phyloP scores from a whole-genome alignment of 2,329 filamentous ascomycete genomes.

The Colletotrichum tanaceti region DNA sequence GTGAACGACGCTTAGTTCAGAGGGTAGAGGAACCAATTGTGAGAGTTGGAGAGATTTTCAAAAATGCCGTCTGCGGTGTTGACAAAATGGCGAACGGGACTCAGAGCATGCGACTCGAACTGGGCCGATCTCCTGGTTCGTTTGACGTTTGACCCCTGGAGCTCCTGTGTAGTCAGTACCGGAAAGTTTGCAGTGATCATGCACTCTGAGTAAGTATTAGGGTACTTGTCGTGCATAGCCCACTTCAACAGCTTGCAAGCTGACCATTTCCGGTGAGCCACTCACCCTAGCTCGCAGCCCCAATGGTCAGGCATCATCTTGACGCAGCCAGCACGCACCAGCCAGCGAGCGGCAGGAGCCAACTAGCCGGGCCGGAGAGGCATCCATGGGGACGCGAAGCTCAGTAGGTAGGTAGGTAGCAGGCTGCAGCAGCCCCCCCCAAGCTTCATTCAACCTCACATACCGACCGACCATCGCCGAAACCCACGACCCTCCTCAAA shows the following conservation, averaged over 20 bases:
- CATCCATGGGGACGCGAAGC: conserved; percentile 47
- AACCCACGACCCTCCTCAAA: conserved; percentile 26
- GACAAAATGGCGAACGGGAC: conserved; percentile 24
- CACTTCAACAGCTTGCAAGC: conserved; percentile 24
- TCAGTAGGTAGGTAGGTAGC: too few species aligned
- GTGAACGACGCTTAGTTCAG: conserved; percentile 9
- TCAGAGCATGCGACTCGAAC: conserved; percentile 29
- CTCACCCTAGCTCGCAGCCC: conserved; percentile 28
- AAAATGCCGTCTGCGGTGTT: conserved; percentile 37
- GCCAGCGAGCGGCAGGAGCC: conserved; percentile 2
- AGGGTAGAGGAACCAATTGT: conserved; percentile 11
- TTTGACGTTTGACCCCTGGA: conserved; percentile 32
- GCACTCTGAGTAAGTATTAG: not conserved
- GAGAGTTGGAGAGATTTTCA: conserved; percentile 6
- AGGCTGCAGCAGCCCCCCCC: conserved; percentile 23
- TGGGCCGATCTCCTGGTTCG: conserved; percentile 30
- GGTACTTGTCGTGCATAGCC: not conserved
- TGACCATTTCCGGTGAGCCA: conserved; percentile 33
- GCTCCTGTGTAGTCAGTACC: conserved; percentile 23
- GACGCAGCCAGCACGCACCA: conserved; percentile 27
- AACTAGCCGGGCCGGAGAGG: conserved; percentile 39
- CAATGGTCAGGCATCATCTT: conserved; percentile 36
- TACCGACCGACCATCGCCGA: conserved; percentile 18
- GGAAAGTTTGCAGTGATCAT: accelerated
- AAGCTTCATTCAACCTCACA: conserved; percentile 30